Conservation (phyloP, 2,329 filamentous ascomycete species). For the Cladosporium colombiae region DNA sequence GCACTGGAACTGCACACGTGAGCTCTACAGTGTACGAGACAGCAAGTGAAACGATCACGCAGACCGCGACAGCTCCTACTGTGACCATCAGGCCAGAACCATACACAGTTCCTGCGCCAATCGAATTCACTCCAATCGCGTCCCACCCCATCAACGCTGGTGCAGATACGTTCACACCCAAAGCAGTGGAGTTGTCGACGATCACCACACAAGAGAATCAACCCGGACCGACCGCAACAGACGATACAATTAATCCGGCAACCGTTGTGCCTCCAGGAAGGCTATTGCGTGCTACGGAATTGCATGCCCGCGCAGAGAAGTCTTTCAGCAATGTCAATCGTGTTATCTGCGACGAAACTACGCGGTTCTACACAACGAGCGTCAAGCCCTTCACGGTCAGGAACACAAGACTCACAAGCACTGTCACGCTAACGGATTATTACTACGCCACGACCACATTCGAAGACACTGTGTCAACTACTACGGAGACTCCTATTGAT, state of each 20-base stretch:
- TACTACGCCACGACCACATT: neutral
- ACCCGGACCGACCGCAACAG: neutral
- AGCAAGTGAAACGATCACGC: neutral
- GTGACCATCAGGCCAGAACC: neutral
- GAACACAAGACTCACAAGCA: neutral
- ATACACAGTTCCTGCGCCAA: neutral
- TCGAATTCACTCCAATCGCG: neutral
- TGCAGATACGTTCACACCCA: neutral
- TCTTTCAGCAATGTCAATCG: neutral
- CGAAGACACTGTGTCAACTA: neutral
- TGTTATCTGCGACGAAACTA: neutral
- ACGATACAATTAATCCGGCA: neutral
- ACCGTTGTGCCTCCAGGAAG: neutral
- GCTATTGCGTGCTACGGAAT: neutral
- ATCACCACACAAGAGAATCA: neutral
- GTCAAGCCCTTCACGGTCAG: neutral
- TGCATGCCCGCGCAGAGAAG: neutral
- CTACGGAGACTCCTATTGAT: neutral
- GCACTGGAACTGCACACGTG: neutral
- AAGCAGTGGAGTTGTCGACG: neutral
- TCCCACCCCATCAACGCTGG: neutral
- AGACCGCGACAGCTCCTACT: neutral
- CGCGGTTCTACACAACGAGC: neutral
- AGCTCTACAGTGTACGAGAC: neutral
- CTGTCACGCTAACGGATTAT: neutral